phyloP scores from a whole-genome alignment of 345 rosid species.

The Gossypium turneri region DNA sequence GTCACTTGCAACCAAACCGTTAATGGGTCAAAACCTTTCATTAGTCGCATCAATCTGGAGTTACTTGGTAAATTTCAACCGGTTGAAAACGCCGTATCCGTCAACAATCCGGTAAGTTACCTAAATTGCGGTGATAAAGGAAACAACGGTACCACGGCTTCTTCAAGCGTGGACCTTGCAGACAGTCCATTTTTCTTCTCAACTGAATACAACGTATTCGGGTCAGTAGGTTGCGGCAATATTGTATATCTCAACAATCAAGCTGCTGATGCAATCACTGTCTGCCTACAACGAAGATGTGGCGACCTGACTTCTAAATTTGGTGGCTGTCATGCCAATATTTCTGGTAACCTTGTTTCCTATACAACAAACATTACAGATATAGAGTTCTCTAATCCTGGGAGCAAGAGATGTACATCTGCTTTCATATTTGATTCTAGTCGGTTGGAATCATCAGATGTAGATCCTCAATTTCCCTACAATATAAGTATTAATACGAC shows the following conservation, averaged over 20 bases:
- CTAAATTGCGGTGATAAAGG: neutral
- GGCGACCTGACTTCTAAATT: neutral
- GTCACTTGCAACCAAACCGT: neutral
- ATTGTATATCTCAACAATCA: neutral
- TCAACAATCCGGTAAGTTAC: neutral
- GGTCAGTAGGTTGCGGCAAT: neutral
- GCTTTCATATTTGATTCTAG: neutral
- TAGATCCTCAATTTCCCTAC: neutral
- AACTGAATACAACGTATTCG: neutral
- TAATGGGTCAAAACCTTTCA: neutral
- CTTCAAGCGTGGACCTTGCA: neutral
- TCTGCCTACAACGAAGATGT: neutral
- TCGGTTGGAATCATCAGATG: neutral
- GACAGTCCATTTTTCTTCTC: neutral
- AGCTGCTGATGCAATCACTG: neutral
- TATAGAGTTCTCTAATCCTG: neutral
- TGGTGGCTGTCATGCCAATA: neutral
- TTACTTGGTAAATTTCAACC: neutral
- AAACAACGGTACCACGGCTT: neutral
- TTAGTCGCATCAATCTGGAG: neutral
- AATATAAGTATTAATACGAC: neutral
- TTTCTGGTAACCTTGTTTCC: neutral
- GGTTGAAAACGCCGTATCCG: neutral
- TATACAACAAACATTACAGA: neutral
- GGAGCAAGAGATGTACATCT: neutral